A percentile compares a stretch with the other conserved stretches of the same genome.
Conservation (phyloP, 2,329 filamentous ascomycete species). For the Penicillium italicum region DNA sequence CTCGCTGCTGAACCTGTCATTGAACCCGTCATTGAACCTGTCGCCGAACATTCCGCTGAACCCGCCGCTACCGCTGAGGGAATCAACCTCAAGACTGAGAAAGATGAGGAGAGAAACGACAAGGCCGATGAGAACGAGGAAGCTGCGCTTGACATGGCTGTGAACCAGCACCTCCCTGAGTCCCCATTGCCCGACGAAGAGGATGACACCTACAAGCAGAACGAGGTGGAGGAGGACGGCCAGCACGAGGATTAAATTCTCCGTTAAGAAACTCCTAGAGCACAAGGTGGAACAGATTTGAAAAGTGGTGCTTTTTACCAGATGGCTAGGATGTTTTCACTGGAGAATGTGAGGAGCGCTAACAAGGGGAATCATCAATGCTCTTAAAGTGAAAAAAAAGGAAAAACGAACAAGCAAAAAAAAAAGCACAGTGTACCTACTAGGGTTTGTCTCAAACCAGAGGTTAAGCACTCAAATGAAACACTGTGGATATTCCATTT, state of each 20-base stretch:
- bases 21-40: not conserved
- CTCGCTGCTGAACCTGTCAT: not conserved
- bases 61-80: not conserved
- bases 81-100: not conserved
- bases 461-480: not conserved
- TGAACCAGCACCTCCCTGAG: not conserved
- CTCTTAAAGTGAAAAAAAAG: not conserved
- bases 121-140: not conserved
- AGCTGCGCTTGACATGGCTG: not conserved
- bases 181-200: not conserved
- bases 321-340: not conserved
- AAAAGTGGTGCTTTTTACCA: not conserved
- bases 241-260: not conserved
- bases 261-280: not conserved
- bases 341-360: not conserved
- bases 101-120: not conserved
- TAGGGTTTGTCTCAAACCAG: not conserved
- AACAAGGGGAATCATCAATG: not conserved
- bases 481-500: not conserved
- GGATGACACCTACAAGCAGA: not conserved
- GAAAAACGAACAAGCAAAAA: not conserved
- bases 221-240: not conserved
- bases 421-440: not conserved
- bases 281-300: not conserved
- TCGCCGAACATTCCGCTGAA: not conserved